Evolutionary conservation across 352 stramenopile species (phyloP).

Genomic region (Pythium myriotylum): DNA sequence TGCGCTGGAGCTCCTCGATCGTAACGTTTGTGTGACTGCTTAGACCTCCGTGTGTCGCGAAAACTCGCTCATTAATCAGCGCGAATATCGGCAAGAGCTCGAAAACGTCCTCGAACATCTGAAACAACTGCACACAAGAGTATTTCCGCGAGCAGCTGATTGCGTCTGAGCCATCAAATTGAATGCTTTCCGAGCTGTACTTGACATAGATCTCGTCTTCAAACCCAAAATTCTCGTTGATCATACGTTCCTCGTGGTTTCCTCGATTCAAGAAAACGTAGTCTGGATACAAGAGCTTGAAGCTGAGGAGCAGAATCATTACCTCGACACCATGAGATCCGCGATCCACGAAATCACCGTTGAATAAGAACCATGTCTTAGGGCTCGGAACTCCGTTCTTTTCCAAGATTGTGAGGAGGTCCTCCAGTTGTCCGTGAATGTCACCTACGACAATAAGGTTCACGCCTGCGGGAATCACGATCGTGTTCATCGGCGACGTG

Average conservation of each 20-base stretch:
- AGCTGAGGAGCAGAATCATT: slow-evolving; percentile 85
- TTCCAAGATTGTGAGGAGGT: slow-evolving; percentile 93
- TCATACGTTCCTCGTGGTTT: slow-evolving; percentile 95
- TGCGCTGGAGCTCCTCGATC: slow-evolving; percentile 81
- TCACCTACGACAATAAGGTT: slow-evolving; percentile 92
- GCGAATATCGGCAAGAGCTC: slow-evolving; percentile 87
- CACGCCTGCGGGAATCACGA: slow-evolving; percentile 75
- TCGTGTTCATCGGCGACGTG: slow-evolving; percentile 70
- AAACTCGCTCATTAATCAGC: slow-evolving; percentile 90
- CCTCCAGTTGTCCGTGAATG: slow-evolving; percentile 92
- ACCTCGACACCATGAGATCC: slow-evolving; percentile 93
- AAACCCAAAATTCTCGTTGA: slow-evolving; percentile 92
- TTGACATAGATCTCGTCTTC: slow-evolving; percentile 83
- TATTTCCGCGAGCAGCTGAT: slow-evolving; percentile 71
- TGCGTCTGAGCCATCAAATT: slow-evolving; percentile 61
- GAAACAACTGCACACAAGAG: slow-evolving; percentile 78
- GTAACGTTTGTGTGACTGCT: slow-evolving; percentile 87
- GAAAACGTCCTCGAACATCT: slow-evolving; percentile 89
- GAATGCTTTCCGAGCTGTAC: slow-evolving; percentile 77
- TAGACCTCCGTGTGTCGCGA: slow-evolving; percentile 93
- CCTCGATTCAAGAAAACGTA: slow-evolving; percentile 94
- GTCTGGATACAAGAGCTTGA: slow-evolving; percentile 89
- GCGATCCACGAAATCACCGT: slow-evolving; percentile 96
- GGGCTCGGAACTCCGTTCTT: slow-evolving; percentile 88
- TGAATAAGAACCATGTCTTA: slow-evolving; percentile 95